Evolutionary conservation across 106 monocot genomes (phyloP).

Genomic region (Hemerocallis citrina): DNA sequence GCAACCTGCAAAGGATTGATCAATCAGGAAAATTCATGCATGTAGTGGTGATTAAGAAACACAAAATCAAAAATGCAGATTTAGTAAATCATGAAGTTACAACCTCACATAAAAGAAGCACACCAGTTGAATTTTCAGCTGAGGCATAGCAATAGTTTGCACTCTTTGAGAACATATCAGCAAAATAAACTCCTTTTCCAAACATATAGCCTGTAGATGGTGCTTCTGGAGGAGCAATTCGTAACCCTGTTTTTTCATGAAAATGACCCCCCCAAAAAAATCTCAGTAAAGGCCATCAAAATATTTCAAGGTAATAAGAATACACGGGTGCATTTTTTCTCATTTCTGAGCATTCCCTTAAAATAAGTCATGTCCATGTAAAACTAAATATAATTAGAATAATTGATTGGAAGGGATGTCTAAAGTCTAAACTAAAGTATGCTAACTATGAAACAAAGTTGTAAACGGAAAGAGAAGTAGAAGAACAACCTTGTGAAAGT

Average conservation of each 20-base stretch:
- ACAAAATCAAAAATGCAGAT: not conserved
- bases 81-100: conserved; percentile 1
- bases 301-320: not conserved
- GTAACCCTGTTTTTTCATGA: conserved; percentile 41
- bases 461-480: not conserved
- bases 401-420: not conserved
- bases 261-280: too few relatives aligned
- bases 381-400: not conserved
- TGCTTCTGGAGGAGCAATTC: conserved; percentile 97
- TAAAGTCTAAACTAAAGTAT: not conserved
- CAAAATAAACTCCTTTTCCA: conserved; percentile 96
- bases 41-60: not conserved
- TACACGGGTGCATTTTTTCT: not conserved
- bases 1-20: conserved; percentile 55
- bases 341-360: not conserved
- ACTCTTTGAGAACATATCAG: conserved; percentile 99
- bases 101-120: conserved; percentile 89
- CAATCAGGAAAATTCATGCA: not conserved
- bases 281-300: too few relatives aligned
- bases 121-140: conserved; percentile 33
- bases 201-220: conserved; percentile 94
- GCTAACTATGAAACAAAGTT: not conserved
- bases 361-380: not conserved
- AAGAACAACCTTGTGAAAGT: conserved; percentile 75
- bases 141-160: conserved; percentile 93